phyloP scores from a whole-genome alignment of 78 protist genomes.

The Anaeramoeba ignava region DNA sequence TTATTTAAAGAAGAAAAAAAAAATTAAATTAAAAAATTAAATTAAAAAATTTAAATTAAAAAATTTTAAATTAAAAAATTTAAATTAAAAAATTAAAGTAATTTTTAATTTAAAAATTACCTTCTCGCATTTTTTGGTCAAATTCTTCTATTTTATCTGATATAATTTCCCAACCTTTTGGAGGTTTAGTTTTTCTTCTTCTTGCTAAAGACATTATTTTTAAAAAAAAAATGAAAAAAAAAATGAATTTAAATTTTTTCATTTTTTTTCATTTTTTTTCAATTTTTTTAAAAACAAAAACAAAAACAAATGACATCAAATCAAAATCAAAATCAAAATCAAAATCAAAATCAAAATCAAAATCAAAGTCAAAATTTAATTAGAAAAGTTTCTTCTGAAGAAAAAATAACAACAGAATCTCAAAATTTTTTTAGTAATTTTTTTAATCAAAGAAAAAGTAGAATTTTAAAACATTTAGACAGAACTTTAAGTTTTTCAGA shows the following conservation, averaged over 20 bases:
- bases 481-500: background rate
- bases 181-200: conserved; percentile 15
- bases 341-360: background rate
- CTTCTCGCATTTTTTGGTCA: conserved; percentile 58
- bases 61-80: too few species aligned
- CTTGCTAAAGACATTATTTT: background rate
- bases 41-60: too few species aligned
- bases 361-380: background rate
- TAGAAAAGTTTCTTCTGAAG: background rate
- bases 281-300: background rate
- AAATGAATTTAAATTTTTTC: background rate
- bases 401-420: background rate
- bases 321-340: background rate
- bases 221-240: background rate
- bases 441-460: conserved; percentile 1
- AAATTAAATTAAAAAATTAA: too few species aligned
- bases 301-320: conserved; percentile 1
- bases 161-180: conserved; percentile 58
- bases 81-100: too few species aligned
- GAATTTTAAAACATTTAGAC: background rate
- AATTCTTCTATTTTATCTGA: conserved; percentile 48
- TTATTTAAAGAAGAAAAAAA: too few species aligned
- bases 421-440: background rate
- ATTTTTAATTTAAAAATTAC: conserved; percentile 14
- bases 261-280: background rate